A percentile compares a stretch with the other conserved stretches of the same genome.
These are phyloP conservation scores for Ilyonectria mors-panacis DNA, from an alignment of 2,329 filamentous ascomycete species.

Conservation along the genomic window DNA sequence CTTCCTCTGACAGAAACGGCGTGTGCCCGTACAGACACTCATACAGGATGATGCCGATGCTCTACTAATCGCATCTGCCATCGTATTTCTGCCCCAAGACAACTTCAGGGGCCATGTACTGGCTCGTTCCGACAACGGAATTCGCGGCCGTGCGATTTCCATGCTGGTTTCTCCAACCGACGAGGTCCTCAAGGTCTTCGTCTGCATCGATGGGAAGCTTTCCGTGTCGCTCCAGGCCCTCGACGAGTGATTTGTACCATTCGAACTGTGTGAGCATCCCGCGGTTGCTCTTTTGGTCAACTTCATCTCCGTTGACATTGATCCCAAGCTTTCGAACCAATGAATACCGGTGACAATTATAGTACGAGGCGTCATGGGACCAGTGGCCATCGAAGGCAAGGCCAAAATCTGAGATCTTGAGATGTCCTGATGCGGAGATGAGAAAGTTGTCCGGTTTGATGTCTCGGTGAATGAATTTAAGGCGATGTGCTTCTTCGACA, in stretches of 20 bases:
- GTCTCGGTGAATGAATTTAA: constrained; percentile 94
- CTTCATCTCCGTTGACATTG: constrained; percentile 78
- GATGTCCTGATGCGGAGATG: constrained; percentile 87
- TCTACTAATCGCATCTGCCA: constrained; percentile 97
- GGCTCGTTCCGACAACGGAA: constrained; percentile 94
- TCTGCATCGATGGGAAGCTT: constrained; percentile 48
- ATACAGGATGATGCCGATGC: constrained; percentile 92
- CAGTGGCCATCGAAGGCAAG: constrained; percentile 96
- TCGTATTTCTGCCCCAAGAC: constrained; percentile 88
- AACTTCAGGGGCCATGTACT: constrained; percentile 98
- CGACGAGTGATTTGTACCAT: constrained; percentile 51
- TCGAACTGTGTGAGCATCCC: constrained; percentile 54
- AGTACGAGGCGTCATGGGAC: constrained; percentile 91
- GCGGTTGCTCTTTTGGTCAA: constrained; percentile 73
- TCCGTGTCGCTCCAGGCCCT: constrained; percentile 52
- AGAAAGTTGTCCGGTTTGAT: constrained; percentile 98
- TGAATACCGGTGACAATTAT: constrained; percentile 84
- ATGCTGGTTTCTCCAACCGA: constrained; percentile 79
- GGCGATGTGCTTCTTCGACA: constrained; percentile 90
- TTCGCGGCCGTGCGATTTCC: constrained; percentile 81
- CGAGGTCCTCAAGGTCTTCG: constrained; percentile 59
- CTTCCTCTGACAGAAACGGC: constrained; percentile 87
- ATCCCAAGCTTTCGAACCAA: constrained; percentile 84
- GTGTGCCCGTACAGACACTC: constrained; percentile 95
- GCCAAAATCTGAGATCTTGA: constrained; percentile 97